phyloP scores from a whole-genome alignment of 345 rosid genomes.

The Hypericum androsaemum region DNA sequence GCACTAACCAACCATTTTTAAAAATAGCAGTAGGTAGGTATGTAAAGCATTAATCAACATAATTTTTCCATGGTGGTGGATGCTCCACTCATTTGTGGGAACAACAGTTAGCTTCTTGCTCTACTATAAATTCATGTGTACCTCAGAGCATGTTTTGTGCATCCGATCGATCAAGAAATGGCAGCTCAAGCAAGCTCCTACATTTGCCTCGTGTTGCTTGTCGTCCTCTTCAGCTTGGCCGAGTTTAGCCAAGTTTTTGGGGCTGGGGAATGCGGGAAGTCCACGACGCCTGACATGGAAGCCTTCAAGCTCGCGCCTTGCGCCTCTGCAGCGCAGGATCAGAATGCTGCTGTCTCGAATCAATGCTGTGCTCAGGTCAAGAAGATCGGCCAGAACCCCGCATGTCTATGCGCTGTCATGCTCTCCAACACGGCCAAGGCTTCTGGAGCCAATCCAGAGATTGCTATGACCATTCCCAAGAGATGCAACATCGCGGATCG shows the following conservation, averaged over 20 bases:
- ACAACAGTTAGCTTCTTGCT: no score
- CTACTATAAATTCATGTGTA: no score
- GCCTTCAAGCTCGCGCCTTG: constrained; percentile 32
- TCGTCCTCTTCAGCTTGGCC: not conserved
- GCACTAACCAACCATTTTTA: no score
- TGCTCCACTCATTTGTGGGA: no score
- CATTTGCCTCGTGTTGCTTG: not conserved
- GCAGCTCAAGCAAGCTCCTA: not conserved
- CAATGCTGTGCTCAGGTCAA: constrained; percentile 35
- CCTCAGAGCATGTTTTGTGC: no score
- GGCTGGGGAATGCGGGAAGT: constrained; percentile 34
- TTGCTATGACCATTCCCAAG: constrained; percentile 34
- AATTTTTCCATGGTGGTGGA: no score
- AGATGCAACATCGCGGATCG: constrained; percentile 35
- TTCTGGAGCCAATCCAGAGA: constrained; percentile 27
- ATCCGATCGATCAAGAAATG: no score
- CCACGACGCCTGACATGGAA: constrained; percentile 25
- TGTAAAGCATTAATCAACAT: no score
- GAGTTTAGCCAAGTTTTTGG: constrained; percentile 12
- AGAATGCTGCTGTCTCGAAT: constrained; percentile 18
- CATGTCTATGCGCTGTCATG: constrained; percentile 33
- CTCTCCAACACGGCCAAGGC: constrained; percentile 32
- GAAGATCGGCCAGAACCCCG: constrained; percentile 24
- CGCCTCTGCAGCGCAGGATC: constrained; percentile 26
- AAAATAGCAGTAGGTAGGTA: no score